These are phyloP conservation scores for Inga oerstediana DNA, from an alignment of 306 rosid genomes.

Conservation along the genomic window DNA sequence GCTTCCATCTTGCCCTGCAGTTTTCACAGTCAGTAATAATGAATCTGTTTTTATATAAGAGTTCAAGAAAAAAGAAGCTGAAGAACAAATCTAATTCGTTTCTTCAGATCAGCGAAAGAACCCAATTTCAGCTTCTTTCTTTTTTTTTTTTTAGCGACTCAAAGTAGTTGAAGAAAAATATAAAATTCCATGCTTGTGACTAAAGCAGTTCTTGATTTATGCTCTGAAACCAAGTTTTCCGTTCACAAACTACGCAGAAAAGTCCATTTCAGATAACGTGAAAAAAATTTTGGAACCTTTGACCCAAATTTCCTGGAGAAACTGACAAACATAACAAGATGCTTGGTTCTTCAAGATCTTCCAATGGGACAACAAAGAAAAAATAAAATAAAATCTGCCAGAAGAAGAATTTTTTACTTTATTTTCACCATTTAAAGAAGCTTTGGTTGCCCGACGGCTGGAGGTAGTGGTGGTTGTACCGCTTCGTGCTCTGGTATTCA, in stretches of 20 bases:
- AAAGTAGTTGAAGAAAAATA: neutral
- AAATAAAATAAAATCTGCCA: slow-evolving; percentile 4
- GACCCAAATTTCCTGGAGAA: slow-evolving; percentile 36
- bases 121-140: slow-evolving; percentile 2
- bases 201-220: neutral
- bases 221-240: slow-evolving; percentile 14
- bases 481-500: slow-evolving; percentile 75
- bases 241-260: slow-evolving; percentile 27
- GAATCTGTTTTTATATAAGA: slow-evolving; percentile 4
- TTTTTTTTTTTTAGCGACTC: neutral
- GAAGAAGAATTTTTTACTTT: slow-evolving; percentile 52
- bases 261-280: slow-evolving; percentile 25
- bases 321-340: slow-evolving; percentile 19
- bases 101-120: slow-evolving; percentile 51
- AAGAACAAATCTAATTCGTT: slow-evolving; percentile 52
- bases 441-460: slow-evolving; percentile 63
- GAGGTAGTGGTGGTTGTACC: slow-evolving; percentile 22
- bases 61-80: slow-evolving; percentile 15
- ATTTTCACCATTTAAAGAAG: slow-evolving; percentile 58
- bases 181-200: slow-evolving; percentile 27
- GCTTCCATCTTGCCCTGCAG: slow-evolving; percentile 72
- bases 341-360: neutral
- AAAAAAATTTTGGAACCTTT: neutral
- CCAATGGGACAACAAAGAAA: neutral
- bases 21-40: slow-evolving; percentile 44